Conservation (phyloP, 1,284 basidiomycete genomes). For the Ganoderma lingzhi region DNA sequence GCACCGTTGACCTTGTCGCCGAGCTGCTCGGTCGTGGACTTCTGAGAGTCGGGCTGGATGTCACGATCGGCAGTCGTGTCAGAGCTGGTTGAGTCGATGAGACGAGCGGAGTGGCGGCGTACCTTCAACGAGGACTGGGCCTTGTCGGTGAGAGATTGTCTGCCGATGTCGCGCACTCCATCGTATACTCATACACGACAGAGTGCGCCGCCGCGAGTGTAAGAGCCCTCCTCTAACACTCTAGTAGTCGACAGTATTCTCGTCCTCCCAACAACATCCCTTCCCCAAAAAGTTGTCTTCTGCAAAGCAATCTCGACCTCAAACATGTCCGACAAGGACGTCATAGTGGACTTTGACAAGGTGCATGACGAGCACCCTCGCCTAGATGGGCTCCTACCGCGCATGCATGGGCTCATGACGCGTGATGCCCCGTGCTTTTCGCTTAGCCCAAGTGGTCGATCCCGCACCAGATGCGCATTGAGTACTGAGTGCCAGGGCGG, state of each 20-base stretch:
- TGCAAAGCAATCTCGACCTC: no score
- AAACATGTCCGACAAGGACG: not conserved
- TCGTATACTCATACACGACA: not conserved
- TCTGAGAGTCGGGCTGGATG: slow-evolving; percentile 44
- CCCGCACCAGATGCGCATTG: no score
- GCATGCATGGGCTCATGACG: no score
- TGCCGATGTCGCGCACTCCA: slow-evolving; percentile 42
- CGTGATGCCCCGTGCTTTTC: no score
- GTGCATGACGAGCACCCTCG: not conserved
- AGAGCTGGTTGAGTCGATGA: not conserved
- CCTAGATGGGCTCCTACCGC: not conserved
- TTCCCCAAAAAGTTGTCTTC: no score
- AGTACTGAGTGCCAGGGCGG: no score
- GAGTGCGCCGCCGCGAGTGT: not conserved
- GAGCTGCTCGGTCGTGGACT: slow-evolving; percentile 46
- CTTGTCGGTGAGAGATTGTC: slow-evolving; percentile 55
- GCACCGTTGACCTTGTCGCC: slow-evolving; percentile 46
- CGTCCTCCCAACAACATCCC: no score
- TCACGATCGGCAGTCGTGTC: not conserved
- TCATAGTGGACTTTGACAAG: not conserved
- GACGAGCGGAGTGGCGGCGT: slow-evolving; percentile 14
- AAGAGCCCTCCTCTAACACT: no score
- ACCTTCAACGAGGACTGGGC: slow-evolving; percentile 46
- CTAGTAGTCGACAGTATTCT: no score
- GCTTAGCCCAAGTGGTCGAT: no score